Evolutionary conservation across 2,329 filamentous ascomycete genomes (phyloP), one percentile per base, ranked within the genome.

Genomic region (Tolypocladium endophyticum): DNA sequence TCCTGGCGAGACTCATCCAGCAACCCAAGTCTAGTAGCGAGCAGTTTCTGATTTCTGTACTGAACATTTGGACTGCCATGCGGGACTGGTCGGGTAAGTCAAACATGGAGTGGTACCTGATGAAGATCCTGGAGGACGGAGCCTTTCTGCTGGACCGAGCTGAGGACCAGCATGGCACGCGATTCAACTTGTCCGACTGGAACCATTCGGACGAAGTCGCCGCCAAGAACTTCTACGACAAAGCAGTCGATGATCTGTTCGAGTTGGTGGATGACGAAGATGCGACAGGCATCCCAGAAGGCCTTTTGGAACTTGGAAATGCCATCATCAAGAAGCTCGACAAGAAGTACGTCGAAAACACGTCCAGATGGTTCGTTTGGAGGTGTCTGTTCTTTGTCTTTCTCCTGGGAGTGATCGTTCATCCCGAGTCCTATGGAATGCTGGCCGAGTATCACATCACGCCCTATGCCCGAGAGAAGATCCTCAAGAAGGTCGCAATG

Each of bases 301-400:
- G 90, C 60, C 87, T 94, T 25, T 76, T 97, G 69, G 88, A 92
- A 69, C 83, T 99, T 65, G 89, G 90, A 64, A 90, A 88, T 71
- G 90, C 91, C 63, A 90, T 97, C 61, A 77, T 96, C 53, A 81
- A 82, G 61, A 92, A 92, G 67, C 78, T 96, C 61, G 86, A 90
- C 64, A 81, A 81, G 64, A 87, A 88, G 65, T 84, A 84, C 64
- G 85, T 89, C 62, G 87, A 89, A 64, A 85, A 84, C 65, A 91
- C 91, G 45, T 85, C 91, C 63, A 86, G 86, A 66, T 95, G 92
- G 78, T 83, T 97, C 64, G 87, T 97, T 63, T 90, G 88, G 67
- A 89, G 92, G 70, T 99, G 93, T 86, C 87, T 97, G 63, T 96
- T 97, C 72, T 89, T 91, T 63, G 87, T 88, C 57, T 97, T 94